Conservation (phyloP, 345 rosid genomes). For the Bruguiera gymnorhiza region DNA sequence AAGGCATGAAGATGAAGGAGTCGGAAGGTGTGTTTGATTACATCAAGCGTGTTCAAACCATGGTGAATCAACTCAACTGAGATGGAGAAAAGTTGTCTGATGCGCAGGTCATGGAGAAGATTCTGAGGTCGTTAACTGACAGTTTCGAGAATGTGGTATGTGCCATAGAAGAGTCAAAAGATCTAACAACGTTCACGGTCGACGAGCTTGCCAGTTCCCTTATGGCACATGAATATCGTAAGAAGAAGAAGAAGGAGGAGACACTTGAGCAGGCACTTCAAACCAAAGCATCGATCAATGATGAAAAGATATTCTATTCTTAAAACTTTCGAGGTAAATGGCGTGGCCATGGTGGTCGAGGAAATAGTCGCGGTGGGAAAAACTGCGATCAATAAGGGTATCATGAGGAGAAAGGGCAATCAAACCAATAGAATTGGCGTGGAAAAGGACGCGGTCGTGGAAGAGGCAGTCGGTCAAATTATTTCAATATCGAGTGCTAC, state of each 20-base stretch:
- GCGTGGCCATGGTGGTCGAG: too few species aligned
- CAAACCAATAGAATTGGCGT: background rate
- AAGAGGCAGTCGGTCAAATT: too few species aligned
- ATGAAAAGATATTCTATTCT: background rate
- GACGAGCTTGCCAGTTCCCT: conserved; percentile 10
- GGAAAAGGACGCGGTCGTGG: background rate
- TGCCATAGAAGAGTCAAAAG: conserved; percentile 10
- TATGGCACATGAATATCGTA: conserved; percentile 1
- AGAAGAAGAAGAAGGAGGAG: conserved; percentile 2
- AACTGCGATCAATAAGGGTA: too few species aligned
- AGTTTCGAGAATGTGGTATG: conserved; percentile 18
- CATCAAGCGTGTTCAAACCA: background rate
- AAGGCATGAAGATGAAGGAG: conserved; percentile 10
- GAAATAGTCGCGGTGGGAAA: too few species aligned
- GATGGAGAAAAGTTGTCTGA: background rate
- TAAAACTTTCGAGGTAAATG: too few species aligned
- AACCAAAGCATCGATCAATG: background rate
- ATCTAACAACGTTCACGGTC: background rate
- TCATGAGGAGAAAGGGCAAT: background rate
- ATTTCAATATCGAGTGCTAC: background rate
- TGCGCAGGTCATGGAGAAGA: conserved; percentile 1
- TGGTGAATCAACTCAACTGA: conserved; percentile 7
- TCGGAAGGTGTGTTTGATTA: conserved; percentile 3
- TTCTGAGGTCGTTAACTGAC: background rate
- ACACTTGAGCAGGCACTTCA: background rate